Evolutionary conservation across 1,284 basidiomycete genomes (phyloP).

Genomic region (Blastosporella zonata): DNA sequence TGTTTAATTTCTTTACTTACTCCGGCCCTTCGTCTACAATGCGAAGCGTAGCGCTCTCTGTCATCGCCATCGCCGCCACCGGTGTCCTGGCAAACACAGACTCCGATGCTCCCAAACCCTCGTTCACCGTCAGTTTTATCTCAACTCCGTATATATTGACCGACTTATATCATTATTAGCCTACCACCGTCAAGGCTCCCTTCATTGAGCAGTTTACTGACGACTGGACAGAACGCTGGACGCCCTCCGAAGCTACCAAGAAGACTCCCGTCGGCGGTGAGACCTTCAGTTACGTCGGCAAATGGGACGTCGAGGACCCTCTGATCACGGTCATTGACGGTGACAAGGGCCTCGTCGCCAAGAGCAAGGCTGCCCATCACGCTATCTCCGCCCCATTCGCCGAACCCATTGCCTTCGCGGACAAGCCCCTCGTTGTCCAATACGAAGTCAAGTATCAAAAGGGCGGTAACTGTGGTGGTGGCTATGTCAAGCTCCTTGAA

Average conservation of each 20-base stretch:
- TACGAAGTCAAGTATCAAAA: constrained; percentile 99
- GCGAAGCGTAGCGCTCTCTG: constrained; percentile 82
- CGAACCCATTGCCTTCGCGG: constrained; percentile 76
- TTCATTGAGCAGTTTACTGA: constrained; percentile 98
- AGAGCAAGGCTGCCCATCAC: constrained; percentile 91
- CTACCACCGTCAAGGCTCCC: constrained; percentile 82
- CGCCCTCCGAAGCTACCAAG: constrained; percentile 95
- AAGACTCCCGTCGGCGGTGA: constrained; percentile 92
- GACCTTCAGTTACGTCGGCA: constrained; percentile 95
- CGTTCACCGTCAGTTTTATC: constrained; percentile 57
- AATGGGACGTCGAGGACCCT: constrained; percentile 96
- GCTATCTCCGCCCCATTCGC: constrained; percentile 95
- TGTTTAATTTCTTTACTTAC: constrained; percentile 32
- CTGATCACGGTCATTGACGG: constrained; percentile 69
- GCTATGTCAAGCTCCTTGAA: constrained; percentile 96
- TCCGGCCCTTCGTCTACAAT: constrained; percentile 71
- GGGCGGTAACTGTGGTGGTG: constrained; percentile 98
- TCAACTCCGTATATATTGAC: constrained; percentile 12
- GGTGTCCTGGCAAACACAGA: constrained; percentile 57
- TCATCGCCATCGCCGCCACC: constrained; percentile 63
- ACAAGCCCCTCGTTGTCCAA: constrained; percentile 92
- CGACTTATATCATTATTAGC: constrained; percentile 40
- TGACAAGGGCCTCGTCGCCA: constrained; percentile 89
- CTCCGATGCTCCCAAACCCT: constrained; percentile 48
- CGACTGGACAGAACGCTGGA: constrained; percentile 92